phyloP scores from a whole-genome alignment of 2,329 filamentous ascomycete genomes.

The Zymoseptoria crescenta region DNA sequence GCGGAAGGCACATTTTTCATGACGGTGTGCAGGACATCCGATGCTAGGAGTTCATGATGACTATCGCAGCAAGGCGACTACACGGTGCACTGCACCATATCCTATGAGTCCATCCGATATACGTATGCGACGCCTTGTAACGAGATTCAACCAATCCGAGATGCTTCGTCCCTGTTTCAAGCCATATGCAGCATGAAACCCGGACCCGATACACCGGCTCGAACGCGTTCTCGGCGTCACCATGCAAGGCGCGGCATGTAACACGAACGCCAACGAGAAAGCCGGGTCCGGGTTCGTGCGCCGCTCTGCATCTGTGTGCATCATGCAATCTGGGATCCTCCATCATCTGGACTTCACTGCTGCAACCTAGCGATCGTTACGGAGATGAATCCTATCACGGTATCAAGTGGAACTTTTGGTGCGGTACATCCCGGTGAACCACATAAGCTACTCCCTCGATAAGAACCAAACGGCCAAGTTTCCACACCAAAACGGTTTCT shows the following conservation, averaged over 20 bases:
- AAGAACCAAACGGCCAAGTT: too few relatives aligned
- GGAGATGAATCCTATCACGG: background rate
- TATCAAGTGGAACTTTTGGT: background rate
- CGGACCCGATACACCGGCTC: background rate
- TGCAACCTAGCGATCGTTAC: background rate
- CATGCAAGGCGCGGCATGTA: background rate
- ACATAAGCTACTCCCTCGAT: too few relatives aligned
- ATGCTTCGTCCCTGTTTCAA: background rate
- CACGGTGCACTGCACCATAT: background rate
- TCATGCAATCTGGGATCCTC: background rate
- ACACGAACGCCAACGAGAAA: background rate
- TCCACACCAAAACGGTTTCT: too few relatives aligned
- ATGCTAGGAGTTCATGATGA: background rate
- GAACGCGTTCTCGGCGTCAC: background rate
- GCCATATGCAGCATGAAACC: background rate
- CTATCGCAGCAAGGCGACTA: background rate
- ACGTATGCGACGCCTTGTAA: background rate
- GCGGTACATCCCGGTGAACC: too few relatives aligned
- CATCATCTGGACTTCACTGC: background rate
- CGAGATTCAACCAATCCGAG: background rate
- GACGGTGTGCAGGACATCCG: background rate
- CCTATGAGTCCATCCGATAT: background rate
- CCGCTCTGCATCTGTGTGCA: background rate
- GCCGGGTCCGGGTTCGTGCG: background rate
- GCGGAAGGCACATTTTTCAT: too few relatives aligned